Base-by-base conservation (phyloP, 1,139 yeast species). In the Lodderomyces margitis region DNA sequence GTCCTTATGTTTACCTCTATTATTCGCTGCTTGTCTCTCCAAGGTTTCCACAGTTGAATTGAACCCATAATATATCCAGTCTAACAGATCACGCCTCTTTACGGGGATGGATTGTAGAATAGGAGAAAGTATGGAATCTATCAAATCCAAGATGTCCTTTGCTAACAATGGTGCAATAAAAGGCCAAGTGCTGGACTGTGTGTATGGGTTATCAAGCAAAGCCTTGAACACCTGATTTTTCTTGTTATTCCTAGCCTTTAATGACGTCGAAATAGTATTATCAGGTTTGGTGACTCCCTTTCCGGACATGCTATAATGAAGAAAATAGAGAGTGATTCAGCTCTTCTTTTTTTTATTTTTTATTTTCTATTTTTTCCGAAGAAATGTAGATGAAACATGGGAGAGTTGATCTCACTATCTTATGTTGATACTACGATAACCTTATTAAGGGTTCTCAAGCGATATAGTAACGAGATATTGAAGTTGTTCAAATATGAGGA, bases 211-310 rank as follows among this genome's bases (percentile, higher is more conserved):
- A 28, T 80, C 81, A 16, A 81, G 63, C 4, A 81, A 66, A 0
- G 87, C 84, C 53, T 79, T 81, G 56, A 76, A 78, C 3, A 80
- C 77, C 46, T 77, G 80, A 41, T 72, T 63, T 41, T 75, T 64
- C 48, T 71, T 74, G 42, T 60, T 61, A 39, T 74, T 79, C 3
- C 65, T 47, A 37, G 68, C 75, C 45, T 73, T 68, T 4, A 72
- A 46, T 0, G 77, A 69, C 6, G 64, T 58, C 45, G 88, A 21
- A 44, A 94, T 94, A 85, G 3, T 70, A 55, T 48, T 21, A 15
- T 31, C 34, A n/a, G 25, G 19, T 8, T 19, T 33, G 12, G 24
- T 80, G 78, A 0, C 64, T 51, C 32, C 32, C 10, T 28, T 28
- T 6, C 7, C 16, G 6, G 32, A 15, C 32, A 28, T 28, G 32